Conservation (phyloP, 1,284 basidiomycete species). For the Golubevia pallescens region DNA sequence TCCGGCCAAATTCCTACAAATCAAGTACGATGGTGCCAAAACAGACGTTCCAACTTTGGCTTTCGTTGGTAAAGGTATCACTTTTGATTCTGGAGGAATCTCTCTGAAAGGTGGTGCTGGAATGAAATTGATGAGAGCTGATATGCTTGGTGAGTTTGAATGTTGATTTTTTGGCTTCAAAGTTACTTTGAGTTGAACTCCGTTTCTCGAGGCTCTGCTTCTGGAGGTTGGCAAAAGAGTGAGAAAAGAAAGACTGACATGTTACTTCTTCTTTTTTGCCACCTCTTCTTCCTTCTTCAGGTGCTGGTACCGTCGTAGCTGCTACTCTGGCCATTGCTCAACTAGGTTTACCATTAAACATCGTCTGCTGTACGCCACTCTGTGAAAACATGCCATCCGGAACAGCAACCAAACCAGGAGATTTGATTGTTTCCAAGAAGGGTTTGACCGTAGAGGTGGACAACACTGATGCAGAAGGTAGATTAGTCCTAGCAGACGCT, state of each 20-base stretch:
- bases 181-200: background rate
- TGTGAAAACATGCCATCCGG: constrained; percentile 88
- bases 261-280: too few species aligned
- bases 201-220: background rate
- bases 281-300: constrained; percentile 45
- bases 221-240: too few species aligned
- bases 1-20: constrained; percentile 60
- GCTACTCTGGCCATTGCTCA: constrained; percentile 80
- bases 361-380: constrained; percentile 76
- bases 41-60: constrained; percentile 41
- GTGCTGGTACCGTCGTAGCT: constrained; percentile 79
- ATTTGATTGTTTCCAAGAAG: constrained; percentile 81
- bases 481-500: constrained; percentile 77
- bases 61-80: constrained; percentile 58
- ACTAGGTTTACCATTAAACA: constrained; percentile 78
- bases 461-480: constrained; percentile 87
- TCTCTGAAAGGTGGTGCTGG: constrained; percentile 76
- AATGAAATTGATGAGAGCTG: constrained; percentile 69
- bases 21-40: constrained; percentile 56
- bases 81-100: constrained; percentile 81
- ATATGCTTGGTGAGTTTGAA: constrained; percentile 45
- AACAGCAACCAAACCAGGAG: constrained; percentile 84
- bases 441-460: constrained; percentile 86
- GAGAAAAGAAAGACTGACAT: too few species aligned
- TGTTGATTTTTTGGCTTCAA: constrained; percentile 6